Evolutionary conservation across 768 basidiomycete species (phyloP), one percentile per base, ranked within the genome.

Genomic region (Pilatotrama ljubarskyi): DNA sequence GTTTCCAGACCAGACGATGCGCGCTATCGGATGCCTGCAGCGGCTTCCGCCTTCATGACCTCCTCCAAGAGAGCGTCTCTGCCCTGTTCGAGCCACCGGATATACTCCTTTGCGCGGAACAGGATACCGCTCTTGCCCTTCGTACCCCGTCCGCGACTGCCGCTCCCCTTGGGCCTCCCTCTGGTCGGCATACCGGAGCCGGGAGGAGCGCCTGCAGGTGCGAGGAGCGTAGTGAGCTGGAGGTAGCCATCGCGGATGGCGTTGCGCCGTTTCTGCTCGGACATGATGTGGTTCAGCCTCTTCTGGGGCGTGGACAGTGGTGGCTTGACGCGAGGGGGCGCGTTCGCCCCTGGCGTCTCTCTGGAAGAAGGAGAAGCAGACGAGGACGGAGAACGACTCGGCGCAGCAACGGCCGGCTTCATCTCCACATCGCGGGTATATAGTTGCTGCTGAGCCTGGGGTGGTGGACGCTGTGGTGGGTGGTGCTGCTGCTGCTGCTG

Each of bases 41-140:
- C 86, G 15, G 82, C 76, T 74, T 94, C 90, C 5, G 89, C 74
- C 61, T 84, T 78, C 37, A 77, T 59, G 2, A 93, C 85, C 74
- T 96, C 93, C 32, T 80, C 78, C 61, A 75, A 75, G 43, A 96
- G 77, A 0, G 87, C 86, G 47, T 86, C 84, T 48, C 87, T 80
- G 8, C 91, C 89, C 67, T 93, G 86, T 69, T 94, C 92, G n/a
- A 95, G 75, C 89, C 89, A 95, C 36, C 77, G 81, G 68, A 88
- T 85, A 66, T 95, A 93, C 68, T 93, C 90, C 55, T 88, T 90
- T 2, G 93, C 91, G 37, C 91, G 84, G 70, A 93, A 92, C 46
- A 96, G 73, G 2, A 94, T 91, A 0, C 91, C 92, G 63, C 91
- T 93, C 78, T 96, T 96, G 36, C 92, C 91, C 72, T 93, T 93